phyloP scores from a whole-genome alignment of 148 eudicot species.

The Rhododendron simsii region DNA sequence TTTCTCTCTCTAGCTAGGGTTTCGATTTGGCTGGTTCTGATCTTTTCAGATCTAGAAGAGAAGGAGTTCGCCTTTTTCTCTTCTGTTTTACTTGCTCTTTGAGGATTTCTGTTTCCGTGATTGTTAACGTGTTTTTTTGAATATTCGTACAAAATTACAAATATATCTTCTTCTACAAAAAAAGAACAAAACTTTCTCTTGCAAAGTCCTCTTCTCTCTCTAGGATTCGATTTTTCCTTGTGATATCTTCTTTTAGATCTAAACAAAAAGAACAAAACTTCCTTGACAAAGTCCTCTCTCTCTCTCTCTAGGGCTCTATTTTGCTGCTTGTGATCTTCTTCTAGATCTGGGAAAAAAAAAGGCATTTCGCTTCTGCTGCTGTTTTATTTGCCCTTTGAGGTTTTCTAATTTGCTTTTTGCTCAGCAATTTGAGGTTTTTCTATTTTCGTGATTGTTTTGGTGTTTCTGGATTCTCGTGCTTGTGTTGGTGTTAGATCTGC shows the following conservation, averaged over 20 bases:
- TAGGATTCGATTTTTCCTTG: not conserved
- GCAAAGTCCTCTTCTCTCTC: not conserved
- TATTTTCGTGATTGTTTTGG: conserved; percentile 36
- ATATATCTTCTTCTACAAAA: not conserved
- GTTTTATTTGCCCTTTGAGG: not conserved
- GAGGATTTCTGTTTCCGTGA: not conserved
- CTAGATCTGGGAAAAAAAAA: not conserved
- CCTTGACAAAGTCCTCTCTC: not conserved
- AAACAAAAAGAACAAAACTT: not conserved
- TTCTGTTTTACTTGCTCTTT: not conserved
- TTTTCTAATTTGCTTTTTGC: conserved; percentile 22
- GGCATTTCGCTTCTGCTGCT: not conserved
- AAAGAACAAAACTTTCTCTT: not conserved
- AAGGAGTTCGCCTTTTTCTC: no score
- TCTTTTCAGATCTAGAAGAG: not conserved
- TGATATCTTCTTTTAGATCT: not conserved
- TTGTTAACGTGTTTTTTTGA: not conserved
- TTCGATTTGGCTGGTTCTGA: not conserved
- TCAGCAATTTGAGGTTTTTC: conserved; percentile 15
- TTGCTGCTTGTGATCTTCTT: not conserved
- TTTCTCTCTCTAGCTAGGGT: not conserved
- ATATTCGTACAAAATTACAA: not conserved
- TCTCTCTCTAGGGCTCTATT: not conserved
- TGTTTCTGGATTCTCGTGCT: conserved; percentile 31
- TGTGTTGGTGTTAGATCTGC: conserved; percentile 47